Base-by-base conservation (phyloP, 202 grass and related monocot species). In the Sporobolus alterniflorus region DNA sequence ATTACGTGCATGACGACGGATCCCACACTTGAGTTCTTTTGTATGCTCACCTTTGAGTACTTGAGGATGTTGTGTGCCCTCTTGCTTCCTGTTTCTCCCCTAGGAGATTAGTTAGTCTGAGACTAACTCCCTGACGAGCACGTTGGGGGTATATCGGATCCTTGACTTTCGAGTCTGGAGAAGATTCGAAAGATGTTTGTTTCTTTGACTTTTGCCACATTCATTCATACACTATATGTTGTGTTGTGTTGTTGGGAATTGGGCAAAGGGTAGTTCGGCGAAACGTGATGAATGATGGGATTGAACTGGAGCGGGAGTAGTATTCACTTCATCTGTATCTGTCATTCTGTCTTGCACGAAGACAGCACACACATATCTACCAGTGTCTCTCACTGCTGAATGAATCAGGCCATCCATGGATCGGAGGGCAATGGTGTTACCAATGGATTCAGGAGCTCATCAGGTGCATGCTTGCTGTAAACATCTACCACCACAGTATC, bases 181-280 rank as follows among this genome's bases (percentile, higher is more conserved):
- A 76, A 55, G 89, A 90, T 90, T 82, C 81, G 75, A 80, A 85
- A 80, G 69, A 80, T 75, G 82, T 49, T 52, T 73, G 63, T 80
- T 30, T 62, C 72, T 87, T 83, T 90, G 89, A 80, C 80, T 67
- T 90, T 28, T 76, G 75, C 75, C 24, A 20, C 48, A 44, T 71
- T 24, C 48, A 44, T 71, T 79, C 79, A 75, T 69, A 31, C n/a
- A n/a, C n/a, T n/a, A n/a, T n/a, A n/a, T n/a, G n/a, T n/a, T n/a
- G n/a, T 74, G 82, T 52, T 39, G 31, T 43, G 75, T 17, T 83
- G 80, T 87, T 87, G 84, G 84, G 70, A 84, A 83, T 63, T 90
- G 84, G 24, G 84, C 84, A 65, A 57, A 64, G 80, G 65, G 80
- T 90, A 79, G 84, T 80, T 90, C 84, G 46, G 36, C 14, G 70